Evolutionary conservation across 2,329 filamentous ascomycete genomes (phyloP), one percentile per base, ranked within the genome.

Genomic region (Botrytis deweyae): DNA sequence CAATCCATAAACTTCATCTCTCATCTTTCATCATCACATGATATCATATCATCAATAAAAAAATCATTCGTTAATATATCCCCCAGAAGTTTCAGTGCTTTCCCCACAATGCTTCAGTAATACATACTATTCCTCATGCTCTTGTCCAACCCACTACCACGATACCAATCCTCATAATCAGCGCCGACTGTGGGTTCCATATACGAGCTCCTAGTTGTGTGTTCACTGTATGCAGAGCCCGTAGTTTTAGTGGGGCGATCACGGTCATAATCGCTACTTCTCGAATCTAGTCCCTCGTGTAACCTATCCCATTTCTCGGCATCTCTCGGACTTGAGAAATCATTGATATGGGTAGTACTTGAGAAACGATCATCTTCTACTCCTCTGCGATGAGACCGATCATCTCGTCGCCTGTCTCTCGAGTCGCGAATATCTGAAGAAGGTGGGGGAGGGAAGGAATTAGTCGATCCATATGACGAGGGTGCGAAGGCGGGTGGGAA

Each of bases 281-380:
- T 65, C 44, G 59, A 64, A 8, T 72, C 59, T 42, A 64, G 25
- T 49, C 70, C 44, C 20, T 73, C 79, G 44, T 78, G 76, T 18
- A 78, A 75, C 12, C 79, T 74, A 74, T 80, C 79, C 77, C 77
- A 80, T 65, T 75, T 76, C 72, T 80, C 79, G 25, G 79, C 79
- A 72, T 80, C 79, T 59, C 78, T 74, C 4, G 79, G 79, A 75
- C 77, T 78, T 36, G 76, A 79, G 59, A 80, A 78, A 12, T 80
- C 79, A 42, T 73, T 76, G 16, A 58, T 20, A 33, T 68, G 38
- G 22, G 75, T 62, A 29, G 76, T 73, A 62, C 75, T 73, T 6
- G 72, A 46, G 65, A 70, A 63, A n/a, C 55, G 72, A 16, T 79
- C 78, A 5, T 80, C 79, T 14, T 80, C 79, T 8, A 74, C 67